These are phyloP conservation scores for Fusarium hainanense DNA, from an alignment of 2,329 filamentous ascomycete genomes.

Conservation along the genomic window DNA sequence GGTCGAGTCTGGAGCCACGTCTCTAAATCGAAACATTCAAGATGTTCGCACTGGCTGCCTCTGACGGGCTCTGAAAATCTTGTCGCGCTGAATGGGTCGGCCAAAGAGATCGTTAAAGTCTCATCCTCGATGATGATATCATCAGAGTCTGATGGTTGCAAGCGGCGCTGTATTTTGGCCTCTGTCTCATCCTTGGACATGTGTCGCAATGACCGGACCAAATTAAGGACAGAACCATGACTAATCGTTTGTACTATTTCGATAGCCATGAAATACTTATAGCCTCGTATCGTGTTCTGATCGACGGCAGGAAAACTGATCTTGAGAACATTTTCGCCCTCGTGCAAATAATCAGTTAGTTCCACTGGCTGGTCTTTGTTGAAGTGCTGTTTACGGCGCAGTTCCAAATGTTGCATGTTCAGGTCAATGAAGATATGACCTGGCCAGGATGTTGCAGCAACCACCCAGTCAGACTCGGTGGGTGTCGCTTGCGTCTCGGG, in stretches of 20 bases:
- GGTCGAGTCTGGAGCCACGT: conserved; percentile 79
- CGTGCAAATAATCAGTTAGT: conserved; percentile 68
- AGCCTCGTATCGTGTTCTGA: conserved; percentile 42
- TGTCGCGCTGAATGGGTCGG: conserved; percentile 72
- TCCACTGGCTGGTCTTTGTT: conserved; percentile 82
- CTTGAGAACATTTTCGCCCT: conserved; percentile 71
- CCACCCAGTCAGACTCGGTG: conserved; percentile 69
- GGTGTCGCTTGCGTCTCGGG: conserved; percentile 29
- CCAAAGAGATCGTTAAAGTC: conserved; percentile 67
- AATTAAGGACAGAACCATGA: conserved; percentile 57
- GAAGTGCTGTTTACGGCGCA: conserved; percentile 76
- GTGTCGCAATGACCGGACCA: conserved; percentile 52
- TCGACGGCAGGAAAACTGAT: conserved; percentile 56
- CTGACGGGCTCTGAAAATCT: conserved; percentile 80
- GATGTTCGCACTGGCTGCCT: conserved; percentile 75
- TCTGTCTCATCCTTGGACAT: conserved; percentile 63
- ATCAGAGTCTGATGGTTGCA: conserved; percentile 59
- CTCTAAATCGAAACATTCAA: conserved; percentile 90
- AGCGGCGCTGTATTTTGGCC: conserved; percentile 64
- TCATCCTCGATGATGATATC: conserved; percentile 70
- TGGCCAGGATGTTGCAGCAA: conserved; percentile 76
- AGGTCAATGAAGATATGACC: conserved; percentile 74
- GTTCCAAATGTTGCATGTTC: conserved; percentile 68
- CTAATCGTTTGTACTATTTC: conserved; percentile 72
- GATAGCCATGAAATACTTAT: conserved; percentile 70